Conservation (phyloP, 148 eudicot genomes). For the Heliosperma pusillum region DNA sequence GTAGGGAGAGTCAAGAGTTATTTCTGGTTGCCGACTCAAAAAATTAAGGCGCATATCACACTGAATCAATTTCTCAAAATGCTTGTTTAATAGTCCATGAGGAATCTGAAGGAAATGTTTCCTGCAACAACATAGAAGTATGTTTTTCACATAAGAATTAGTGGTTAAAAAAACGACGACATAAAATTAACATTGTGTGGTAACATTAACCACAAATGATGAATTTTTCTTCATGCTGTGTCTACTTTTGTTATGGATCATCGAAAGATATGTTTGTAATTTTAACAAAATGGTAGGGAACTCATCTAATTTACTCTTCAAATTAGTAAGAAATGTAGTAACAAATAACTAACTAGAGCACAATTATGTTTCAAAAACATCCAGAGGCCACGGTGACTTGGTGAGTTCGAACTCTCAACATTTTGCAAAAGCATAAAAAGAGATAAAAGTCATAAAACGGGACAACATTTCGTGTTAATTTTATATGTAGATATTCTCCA, state of each 20-base stretch:
- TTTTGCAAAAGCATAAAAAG: too few relatives aligned
- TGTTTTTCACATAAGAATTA: neutral
- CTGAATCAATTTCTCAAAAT: slow-evolving; percentile 83
- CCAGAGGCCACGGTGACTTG: neutral
- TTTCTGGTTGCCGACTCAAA: slow-evolving; percentile 64
- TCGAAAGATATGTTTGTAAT: neutral
- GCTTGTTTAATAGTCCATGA: slow-evolving; percentile 67
- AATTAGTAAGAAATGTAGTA: too few relatives aligned
- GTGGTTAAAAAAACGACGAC: neutral
- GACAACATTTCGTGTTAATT: neutral
- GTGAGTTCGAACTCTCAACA: neutral
- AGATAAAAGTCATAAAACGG: too few relatives aligned
- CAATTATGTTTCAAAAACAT: too few relatives aligned
- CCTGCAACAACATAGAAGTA: slow-evolving; percentile 39
- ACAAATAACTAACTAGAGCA: too few relatives aligned
- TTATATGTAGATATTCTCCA: neutral
- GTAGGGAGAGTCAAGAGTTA: slow-evolving; percentile 50
- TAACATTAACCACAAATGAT: neutral
- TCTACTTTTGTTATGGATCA: neutral
- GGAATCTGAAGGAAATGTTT: slow-evolving; percentile 61
- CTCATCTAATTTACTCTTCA: too few relatives aligned
- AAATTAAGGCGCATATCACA: slow-evolving; percentile 68
- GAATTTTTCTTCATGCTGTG: neutral
- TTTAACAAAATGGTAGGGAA: neutral
- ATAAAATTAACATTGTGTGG: neutral